Conservation (phyloP, 345 rosid genomes). For the Hirschfeldia incana region DNA sequence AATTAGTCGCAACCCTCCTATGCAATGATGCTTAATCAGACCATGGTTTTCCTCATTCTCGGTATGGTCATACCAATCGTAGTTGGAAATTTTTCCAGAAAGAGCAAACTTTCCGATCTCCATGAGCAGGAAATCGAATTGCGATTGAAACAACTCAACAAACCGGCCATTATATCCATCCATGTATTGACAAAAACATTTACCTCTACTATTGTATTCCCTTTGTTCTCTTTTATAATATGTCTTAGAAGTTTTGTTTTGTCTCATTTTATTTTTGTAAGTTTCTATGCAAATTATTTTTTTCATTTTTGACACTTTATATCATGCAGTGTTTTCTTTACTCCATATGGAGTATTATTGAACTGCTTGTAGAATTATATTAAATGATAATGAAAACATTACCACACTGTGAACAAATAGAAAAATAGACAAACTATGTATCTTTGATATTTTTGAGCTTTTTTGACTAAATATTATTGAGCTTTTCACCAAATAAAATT, state of each 20-base stretch:
- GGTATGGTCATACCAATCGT: background rate
- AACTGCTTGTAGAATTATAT: too few species aligned
- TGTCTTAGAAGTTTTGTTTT: background rate
- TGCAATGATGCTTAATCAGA: conserved; percentile 2
- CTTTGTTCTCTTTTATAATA: background rate
- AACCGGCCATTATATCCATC: conserved; percentile 58
- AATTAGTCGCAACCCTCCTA: background rate
- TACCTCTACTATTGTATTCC: background rate
- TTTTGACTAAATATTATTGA: background rate
- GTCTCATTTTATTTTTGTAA: background rate
- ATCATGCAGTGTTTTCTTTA: too few species aligned
- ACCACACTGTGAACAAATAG: too few species aligned
- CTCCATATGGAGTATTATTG: too few species aligned
- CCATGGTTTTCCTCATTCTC: background rate
- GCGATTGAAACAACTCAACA: conserved; percentile 59
- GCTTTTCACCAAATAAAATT: background rate
- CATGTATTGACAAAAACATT: conserved; percentile 38
- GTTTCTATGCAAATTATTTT: background rate
- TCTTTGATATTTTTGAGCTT: too few species aligned
- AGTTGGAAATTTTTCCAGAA: background rate
- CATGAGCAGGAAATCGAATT: conserved; percentile 39
- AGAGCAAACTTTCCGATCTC: background rate
- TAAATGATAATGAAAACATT: too few species aligned
- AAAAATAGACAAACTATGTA: background rate
- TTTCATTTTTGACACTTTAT: background rate